These are phyloP conservation scores for Nakazawaea ernobii DNA, from an alignment of 805 yeast species.

Conservation along the genomic window DNA sequence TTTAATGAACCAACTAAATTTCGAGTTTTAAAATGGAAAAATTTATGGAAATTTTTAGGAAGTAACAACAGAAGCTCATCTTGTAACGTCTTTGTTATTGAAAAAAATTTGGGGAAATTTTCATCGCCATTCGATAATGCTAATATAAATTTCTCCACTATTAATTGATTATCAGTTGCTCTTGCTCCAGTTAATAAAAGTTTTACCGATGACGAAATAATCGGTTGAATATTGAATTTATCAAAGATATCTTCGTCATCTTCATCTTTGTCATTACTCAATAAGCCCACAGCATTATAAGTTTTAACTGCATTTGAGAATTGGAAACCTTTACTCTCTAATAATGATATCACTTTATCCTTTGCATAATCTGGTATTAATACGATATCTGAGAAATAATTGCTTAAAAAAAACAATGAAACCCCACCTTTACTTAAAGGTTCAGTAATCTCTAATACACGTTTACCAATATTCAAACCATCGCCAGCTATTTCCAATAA, in stretches of 20 bases:
- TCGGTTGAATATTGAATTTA: slow-evolving; percentile 34
- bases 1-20: slow-evolving; percentile 49
- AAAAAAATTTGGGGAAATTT: slow-evolving; percentile 39
- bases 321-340: slow-evolving; percentile 36
- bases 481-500: slow-evolving; percentile 57
- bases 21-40: slow-evolving; percentile 33
- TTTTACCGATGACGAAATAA: slow-evolving; percentile 31
- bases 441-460: slow-evolving; percentile 50
- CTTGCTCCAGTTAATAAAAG: slow-evolving; percentile 57
- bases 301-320: slow-evolving; percentile 40
- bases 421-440: slow-evolving; percentile 55
- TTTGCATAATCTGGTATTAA: slow-evolving; percentile 45
- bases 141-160: slow-evolving; percentile 38
- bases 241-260: slow-evolving; percentile 21
- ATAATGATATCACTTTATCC: slow-evolving; percentile 37
- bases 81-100: slow-evolving; percentile 44
- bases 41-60: slow-evolving; percentile 31
- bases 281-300: slow-evolving; percentile 22
- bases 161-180: slow-evolving; percentile 36
- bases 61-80: slow-evolving; percentile 44
- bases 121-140: slow-evolving; percentile 22
- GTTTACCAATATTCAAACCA: slow-evolving; percentile 46
- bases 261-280: not conserved
- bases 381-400: slow-evolving; percentile 60
- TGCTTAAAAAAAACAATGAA: slow-evolving; percentile 54